Evolutionary conservation across 176 grass and related monocot species (phyloP), one percentile per base, ranked within the genome.

Genomic region (Aegilops sharonensis): DNA sequence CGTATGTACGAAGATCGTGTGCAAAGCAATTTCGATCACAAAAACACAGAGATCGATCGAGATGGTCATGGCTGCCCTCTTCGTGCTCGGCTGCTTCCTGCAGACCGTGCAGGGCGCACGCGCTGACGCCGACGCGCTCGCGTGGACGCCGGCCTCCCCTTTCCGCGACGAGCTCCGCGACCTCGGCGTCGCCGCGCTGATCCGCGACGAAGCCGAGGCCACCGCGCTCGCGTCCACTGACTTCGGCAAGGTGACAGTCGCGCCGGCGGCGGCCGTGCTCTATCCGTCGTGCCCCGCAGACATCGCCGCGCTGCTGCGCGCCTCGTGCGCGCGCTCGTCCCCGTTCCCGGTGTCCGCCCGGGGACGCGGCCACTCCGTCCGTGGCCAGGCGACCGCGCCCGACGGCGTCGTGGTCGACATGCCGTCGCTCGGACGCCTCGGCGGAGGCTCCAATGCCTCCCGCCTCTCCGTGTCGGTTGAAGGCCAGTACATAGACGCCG

Each of bases 351-450:
- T 97, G 21, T 92, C 92, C 1, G 88, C 87, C 2, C 64, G 92
- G 5, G 94, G 94, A 1, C 8, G 81, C 18, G 92, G 94, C 2
- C 94, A 97, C 88, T 97, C 92, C 6, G 27, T 83, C 3, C 8
- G 75, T 1, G 90, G 94, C 18, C 94, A 97, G 77, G 88, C 90
- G 1, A 18, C 82, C 31, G 83, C 89, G 0, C 77, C 90, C 31
- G 83, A 64, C 3, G 94, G 92, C 2, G 79, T 94, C 15, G 90
- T 95, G 30, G 9, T 95, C n/a, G 68, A 95, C 61, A 95, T 95
- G 93, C 47, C 78, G 10, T 90, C 92, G 8, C 84, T 94, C 7
- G 87, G 86, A 5, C 48, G 56, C 57, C 14, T 10, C 27, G 45
- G 20, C 36, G 30, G 7, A 57, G 3, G 30, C 10, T 32, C 85